Evolutionary conservation across 2,329 filamentous ascomycete species (phyloP), one percentile per base, ranked within the genome.

Genomic region (Monosporascus cannonballus): DNA sequence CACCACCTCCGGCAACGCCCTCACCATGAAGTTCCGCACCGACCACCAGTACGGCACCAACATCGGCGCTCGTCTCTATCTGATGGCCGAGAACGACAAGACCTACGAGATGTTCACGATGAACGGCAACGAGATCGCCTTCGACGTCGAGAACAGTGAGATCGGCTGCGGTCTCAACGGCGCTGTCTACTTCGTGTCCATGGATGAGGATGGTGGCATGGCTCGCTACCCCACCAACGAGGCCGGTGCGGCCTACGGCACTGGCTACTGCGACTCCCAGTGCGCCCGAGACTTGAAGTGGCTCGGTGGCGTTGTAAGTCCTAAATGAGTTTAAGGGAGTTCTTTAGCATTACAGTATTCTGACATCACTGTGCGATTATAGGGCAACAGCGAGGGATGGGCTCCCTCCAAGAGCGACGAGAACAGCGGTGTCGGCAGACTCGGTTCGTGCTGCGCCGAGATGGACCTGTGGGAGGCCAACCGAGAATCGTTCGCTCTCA

Each of bases 391-490:
- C 24, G 72, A 76, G 49, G 72, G 73, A 42, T 78, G 75, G 75
- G 55, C 56, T 14, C 69, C 77, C 17, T 76, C 75, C 0, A 49
- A 56, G 18, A 76, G 68, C 52, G 77, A 83, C 64, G 61, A 66
- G 54, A 75, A 74, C 61, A 71, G 74, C 36, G 78, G 78, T 37
- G 61, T 68, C 17, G 77, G 76, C 51, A 68, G 68, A 51, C 64
- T 70, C 42, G 79, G 80, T 48, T 71, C 77, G 36, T 81, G 78
- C 71, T 82, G 78, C 65, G 67, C 76, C 41, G 79, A 83, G 67
- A 81, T 83, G 76, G 79, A 81, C 56, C 64, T 73, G 66, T 86
- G 82, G 82, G 83, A 69, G 68, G 80, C 81, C 53, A 84, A 85
- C 73, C 74, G 70, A 56, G 74, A 82, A 63, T 77, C 80, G 9